Evolutionary conservation across 352 stramenopile species (phyloP).

Genomic region (Globisporangium apiculatum): DNA sequence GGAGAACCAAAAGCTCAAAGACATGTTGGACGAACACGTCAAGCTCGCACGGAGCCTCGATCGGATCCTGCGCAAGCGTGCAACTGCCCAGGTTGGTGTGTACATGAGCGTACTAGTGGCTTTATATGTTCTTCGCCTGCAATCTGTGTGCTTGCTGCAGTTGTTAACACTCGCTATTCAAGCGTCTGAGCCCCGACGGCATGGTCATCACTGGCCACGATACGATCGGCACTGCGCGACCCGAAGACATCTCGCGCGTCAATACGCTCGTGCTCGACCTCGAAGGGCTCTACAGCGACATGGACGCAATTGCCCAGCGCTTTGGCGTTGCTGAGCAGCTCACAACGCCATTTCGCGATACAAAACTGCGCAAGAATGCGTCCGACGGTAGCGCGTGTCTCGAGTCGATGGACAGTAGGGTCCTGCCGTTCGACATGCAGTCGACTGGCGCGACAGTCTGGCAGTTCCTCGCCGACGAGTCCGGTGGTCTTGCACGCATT

Average conservation of each 20-base stretch:
- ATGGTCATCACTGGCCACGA: slow-evolving; percentile 10
- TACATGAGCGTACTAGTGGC: too few relatives aligned
- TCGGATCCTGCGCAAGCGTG: slow-evolving; percentile 10
- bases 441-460: slow-evolving; percentile 10
- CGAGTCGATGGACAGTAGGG: slow-evolving; percentile 10
- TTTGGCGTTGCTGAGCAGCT: slow-evolving; percentile 7
- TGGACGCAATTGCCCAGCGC: slow-evolving; percentile 5
- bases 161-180: neutral
- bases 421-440: slow-evolving; percentile 12
- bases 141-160: neutral
- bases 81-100: slow-evolving; percentile 3
- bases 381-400: slow-evolving; percentile 1
- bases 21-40: slow-evolving; percentile 14
- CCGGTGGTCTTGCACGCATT: slow-evolving; percentile 2
- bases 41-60: slow-evolving; percentile 13
- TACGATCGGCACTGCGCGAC: neutral
- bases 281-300: slow-evolving; percentile 10
- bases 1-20: slow-evolving; percentile 12
- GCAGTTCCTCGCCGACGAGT: slow-evolving; percentile 13
- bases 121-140: too few relatives aligned
- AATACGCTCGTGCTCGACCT: slow-evolving; percentile 12
- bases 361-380: slow-evolving; percentile 4
- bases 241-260: slow-evolving; percentile 7
- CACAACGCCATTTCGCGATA: slow-evolving; percentile 6
- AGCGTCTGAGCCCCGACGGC: slow-evolving; percentile 7